Evolutionary conservation across 139 green algal species (phyloP).

Genomic region (Tetraselmis chui): DNA sequence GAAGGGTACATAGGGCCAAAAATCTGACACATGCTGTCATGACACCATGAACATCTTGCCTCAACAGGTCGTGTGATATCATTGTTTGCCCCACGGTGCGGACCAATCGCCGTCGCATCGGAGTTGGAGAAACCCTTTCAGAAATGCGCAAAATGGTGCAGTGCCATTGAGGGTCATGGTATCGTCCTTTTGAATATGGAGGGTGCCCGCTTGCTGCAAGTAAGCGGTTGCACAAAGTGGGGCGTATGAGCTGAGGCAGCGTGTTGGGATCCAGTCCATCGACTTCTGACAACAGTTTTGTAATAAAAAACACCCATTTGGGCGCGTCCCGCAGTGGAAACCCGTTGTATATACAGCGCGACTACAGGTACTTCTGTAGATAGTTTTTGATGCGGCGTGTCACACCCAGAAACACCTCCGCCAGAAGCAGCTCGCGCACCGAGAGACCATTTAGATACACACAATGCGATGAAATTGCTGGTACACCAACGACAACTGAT

Average conservation of each 20-base stretch:
- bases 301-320: conserved; percentile 1
- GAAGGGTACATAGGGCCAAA: conserved; percentile 1
- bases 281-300: background rate
- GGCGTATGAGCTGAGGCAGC: background rate
- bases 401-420: background rate
- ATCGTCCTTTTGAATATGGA: background rate
- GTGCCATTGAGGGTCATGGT: background rate
- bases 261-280: background rate
- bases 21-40: background rate
- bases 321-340: background rate
- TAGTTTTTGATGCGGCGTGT: background rate
- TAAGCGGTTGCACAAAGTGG: background rate
- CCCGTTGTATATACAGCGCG: no score
- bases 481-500: no score
- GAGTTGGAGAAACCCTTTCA: background rate
- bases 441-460: no score
- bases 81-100: background rate
- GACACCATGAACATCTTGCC: background rate
- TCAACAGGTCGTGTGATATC: background rate
- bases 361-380: background rate
- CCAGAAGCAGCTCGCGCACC: background rate
- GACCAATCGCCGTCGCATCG: background rate
- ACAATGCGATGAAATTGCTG: no score
- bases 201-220: background rate
- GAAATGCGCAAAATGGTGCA: background rate